These are phyloP conservation scores for Polytrichum formosum DNA, from an alignment of 225 moss, liverwort and hornwort genomes.

Conservation along the genomic window DNA sequence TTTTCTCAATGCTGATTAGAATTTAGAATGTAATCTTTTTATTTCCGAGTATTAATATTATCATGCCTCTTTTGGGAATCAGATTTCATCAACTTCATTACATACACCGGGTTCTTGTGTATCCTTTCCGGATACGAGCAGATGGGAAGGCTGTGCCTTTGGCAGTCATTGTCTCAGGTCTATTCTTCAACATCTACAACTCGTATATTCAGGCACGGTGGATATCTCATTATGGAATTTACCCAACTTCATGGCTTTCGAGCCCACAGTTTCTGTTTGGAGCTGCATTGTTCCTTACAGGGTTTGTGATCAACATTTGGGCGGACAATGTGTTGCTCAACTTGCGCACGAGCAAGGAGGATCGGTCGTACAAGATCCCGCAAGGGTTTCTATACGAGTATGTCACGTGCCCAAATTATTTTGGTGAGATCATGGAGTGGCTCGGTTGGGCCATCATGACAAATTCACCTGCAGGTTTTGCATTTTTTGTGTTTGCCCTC, in stretches of 20 bases:
- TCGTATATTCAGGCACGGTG: slow-evolving; percentile 76
- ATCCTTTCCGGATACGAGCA: slow-evolving; percentile 73
- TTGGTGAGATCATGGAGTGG: slow-evolving; percentile 83
- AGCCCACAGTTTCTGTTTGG: slow-evolving; percentile 74
- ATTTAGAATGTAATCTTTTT: too few species aligned
- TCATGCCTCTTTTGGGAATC: slow-evolving; percentile 3
- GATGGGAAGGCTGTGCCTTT: slow-evolving; percentile 82
- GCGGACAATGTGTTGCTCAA: slow-evolving; percentile 69
- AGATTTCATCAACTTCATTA: slow-evolving; percentile 80
- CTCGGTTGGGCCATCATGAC: slow-evolving; percentile 90
- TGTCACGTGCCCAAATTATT: slow-evolving; percentile 73
- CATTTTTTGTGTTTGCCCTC: slow-evolving; percentile 51
- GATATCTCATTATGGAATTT: slow-evolving; percentile 75
- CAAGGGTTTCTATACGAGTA: slow-evolving; percentile 62
- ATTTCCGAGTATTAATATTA: too few species aligned
- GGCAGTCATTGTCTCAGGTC: slow-evolving; percentile 31
- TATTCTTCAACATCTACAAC: slow-evolving; percentile 66
- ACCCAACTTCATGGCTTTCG: slow-evolving; percentile 61
- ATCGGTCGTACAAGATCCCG: slow-evolving; percentile 77
- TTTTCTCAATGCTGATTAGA: too few species aligned
- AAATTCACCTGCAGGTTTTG: slow-evolving; percentile 66
- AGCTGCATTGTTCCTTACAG: slow-evolving; percentile 40
- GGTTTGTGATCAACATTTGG: slow-evolving; percentile 77
- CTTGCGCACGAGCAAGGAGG: slow-evolving; percentile 55
- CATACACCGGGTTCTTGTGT: slow-evolving; percentile 77